These are phyloP conservation scores for Phytophthora pseudosyringae DNA, from an alignment of 352 stramenopile species.

Conservation along the genomic window DNA sequence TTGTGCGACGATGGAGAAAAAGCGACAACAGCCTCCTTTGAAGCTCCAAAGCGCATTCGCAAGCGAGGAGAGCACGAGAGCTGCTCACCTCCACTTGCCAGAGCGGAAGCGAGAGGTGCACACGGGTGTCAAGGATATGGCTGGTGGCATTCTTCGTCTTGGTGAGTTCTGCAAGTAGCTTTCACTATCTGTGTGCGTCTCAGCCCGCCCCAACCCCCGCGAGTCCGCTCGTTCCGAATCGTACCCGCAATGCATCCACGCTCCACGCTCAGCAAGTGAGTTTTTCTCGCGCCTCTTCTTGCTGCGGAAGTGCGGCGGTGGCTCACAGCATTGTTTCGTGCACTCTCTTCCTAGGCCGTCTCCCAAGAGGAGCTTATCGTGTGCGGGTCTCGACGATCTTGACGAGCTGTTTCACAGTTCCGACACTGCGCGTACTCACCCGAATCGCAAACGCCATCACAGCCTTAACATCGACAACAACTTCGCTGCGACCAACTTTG, in stretches of 20 bases:
- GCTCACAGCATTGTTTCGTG: conserved; percentile 7
- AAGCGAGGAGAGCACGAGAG: conserved; percentile 35
- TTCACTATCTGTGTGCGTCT: conserved; percentile 25
- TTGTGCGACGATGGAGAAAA: conserved; percentile 45
- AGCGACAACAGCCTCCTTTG: conserved; percentile 33
- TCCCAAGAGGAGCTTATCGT: conserved; percentile 66
- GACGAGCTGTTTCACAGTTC: conserved; percentile 45
- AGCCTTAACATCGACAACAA: conserved; percentile 49
- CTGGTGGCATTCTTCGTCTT: conserved; percentile 35
- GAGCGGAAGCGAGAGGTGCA: conserved; percentile 16
- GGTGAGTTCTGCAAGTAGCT: conserved; percentile 43
- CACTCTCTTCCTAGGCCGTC: conserved; percentile 41
- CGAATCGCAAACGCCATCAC: conserved; percentile 63
- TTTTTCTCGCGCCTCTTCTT: background rate
- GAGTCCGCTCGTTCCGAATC: conserved; percentile 16
- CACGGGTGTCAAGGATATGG: conserved; percentile 38
- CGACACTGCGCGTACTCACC: conserved; percentile 25
- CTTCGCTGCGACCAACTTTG: conserved; percentile 26
- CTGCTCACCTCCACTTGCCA: conserved; percentile 23
- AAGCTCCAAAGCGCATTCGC: conserved; percentile 40
- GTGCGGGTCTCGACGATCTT: conserved; percentile 61
- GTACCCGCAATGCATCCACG: conserved; percentile 41
- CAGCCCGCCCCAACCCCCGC: conserved; percentile 10
- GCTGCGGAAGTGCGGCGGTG: background rate
- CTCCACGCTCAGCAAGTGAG: conserved; percentile 46